Conservation (phyloP, 1,139 yeast species). For the Pichiaceae sp. region DNA sequence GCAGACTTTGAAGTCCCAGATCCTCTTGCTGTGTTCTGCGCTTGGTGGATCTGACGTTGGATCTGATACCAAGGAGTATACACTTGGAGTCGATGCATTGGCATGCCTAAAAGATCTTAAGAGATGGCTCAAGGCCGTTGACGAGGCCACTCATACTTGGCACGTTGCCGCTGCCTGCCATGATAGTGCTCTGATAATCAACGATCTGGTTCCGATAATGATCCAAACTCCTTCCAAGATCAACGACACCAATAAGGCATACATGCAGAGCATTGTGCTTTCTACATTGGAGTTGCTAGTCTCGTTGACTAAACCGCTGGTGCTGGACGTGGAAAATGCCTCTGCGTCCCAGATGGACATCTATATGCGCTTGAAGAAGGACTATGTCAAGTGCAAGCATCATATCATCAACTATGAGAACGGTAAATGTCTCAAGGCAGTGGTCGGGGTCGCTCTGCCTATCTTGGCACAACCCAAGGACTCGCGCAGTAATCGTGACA, state of each 20-base stretch:
- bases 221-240: slow-evolving; percentile 57
- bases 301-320: slow-evolving; percentile 78
- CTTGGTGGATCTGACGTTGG: slow-evolving; percentile 70
- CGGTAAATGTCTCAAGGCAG: slow-evolving; percentile 62
- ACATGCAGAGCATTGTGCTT: slow-evolving; percentile 52
- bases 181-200: slow-evolving; percentile 63
- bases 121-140: slow-evolving; percentile 80
- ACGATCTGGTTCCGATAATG: slow-evolving; percentile 69
- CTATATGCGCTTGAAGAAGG: slow-evolving; percentile 52
- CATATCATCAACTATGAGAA: slow-evolving; percentile 48
- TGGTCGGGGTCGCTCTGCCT: slow-evolving; percentile 62
- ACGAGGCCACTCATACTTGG: slow-evolving; percentile 58
- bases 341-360: slow-evolving; percentile 48
- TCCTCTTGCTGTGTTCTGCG: slow-evolving; percentile 67
- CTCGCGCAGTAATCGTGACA: slow-evolving; percentile 65
- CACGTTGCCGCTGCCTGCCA: slow-evolving; percentile 88
- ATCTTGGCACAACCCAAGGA: slow-evolving; percentile 44
- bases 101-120: slow-evolving; percentile 84
- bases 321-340: slow-evolving; percentile 37
- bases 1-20: slow-evolving; percentile 53
- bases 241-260: slow-evolving; percentile 18
- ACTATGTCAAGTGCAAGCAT: slow-evolving; percentile 67
- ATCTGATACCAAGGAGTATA: slow-evolving; percentile 47
- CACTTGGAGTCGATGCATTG: slow-evolving; percentile 83
- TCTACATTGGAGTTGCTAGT: slow-evolving; percentile 75